Evolutionary conservation across 2,329 filamentous ascomycete species (phyloP), one percentile per base, ranked within the genome.

Genomic region (Gaeumannomyces tritici): DNA sequence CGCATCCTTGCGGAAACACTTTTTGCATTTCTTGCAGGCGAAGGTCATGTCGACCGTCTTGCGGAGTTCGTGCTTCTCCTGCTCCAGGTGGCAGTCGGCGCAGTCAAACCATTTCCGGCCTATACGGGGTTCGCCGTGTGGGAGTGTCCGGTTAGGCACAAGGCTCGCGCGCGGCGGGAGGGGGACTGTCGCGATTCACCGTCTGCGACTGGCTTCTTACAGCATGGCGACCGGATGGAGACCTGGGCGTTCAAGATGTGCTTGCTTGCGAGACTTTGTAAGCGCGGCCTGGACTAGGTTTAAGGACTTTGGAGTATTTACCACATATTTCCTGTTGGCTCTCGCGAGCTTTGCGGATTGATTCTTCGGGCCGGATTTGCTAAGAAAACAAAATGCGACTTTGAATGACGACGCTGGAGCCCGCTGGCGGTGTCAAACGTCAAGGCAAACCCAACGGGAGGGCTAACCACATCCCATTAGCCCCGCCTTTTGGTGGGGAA

Each of bases 41-140:
- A 99, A 98, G 51, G 81, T 84, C 91, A 99, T 96, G 72, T 99
- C 95, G 69, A 88, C 82, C 66, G 81, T 82, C 76, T 96, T 89
- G 62, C 84, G 77, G 27, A 99, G 86, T 51, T 83, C 77, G 74
- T 98, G 95, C 65, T 80, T 77, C 75, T 96, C 89, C 65, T 85
- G 80, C 74, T 99, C 95, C 62, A 79, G 78, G 78, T 99, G 95
- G 79, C 95, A 99, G 74, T 97, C 89, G 67, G 91, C 90, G 77
- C 95, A 99, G 80, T 99, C 95, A 79, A 97, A 99, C 96, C 96
- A 99, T 81, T 96, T 97, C 65, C 86, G 85, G 80, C 91, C 91
- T 93, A 11, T 1, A 51, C 4, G 70, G 1, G 1, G 15, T 18
- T 11, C 62, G 33, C n/a, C 8, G 11, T 27, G 55, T 51, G n/a